Conservation (phyloP, 2,329 filamentous ascomycete genomes). For the Nothopassalora personata region DNA sequence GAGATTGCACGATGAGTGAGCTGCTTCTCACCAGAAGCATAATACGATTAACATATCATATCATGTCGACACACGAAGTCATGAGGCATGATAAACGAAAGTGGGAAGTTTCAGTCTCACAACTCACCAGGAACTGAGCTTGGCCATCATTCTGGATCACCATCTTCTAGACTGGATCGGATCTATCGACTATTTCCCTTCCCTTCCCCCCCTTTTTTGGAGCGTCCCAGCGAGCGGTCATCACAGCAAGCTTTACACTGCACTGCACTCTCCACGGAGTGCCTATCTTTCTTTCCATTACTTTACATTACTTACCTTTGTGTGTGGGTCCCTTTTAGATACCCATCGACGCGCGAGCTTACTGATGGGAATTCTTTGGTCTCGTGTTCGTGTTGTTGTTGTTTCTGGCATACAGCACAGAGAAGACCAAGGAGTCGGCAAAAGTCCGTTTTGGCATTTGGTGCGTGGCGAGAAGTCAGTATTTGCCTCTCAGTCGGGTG, state of each 20-base stretch:
- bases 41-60: neutral
- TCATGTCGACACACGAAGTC: neutral
- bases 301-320: neutral
- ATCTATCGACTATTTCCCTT: too few relatives aligned
- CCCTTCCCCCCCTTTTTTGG: neutral
- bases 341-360: neutral
- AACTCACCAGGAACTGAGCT: neutral
- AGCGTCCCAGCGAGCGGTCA: conserved; percentile 12
- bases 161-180: neutral
- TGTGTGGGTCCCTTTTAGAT: conserved; percentile 4
- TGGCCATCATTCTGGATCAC: neutral
- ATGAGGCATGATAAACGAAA: neutral
- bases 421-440: neutral
- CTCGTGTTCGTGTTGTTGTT: neutral
- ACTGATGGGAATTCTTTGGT: neutral
- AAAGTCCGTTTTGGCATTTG: neutral
- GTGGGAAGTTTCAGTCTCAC: too few relatives aligned
- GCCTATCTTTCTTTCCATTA: neutral
- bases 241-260: too few relatives aligned
- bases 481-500: too few relatives aligned
- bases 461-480: neutral
- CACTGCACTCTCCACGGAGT: neutral
- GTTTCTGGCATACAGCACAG: neutral
- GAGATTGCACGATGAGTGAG: neutral
- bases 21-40: too few relatives aligned